Conservation (phyloP, 2,329 filamentous ascomycete species). For the Phaeosphaeria sp. region DNA sequence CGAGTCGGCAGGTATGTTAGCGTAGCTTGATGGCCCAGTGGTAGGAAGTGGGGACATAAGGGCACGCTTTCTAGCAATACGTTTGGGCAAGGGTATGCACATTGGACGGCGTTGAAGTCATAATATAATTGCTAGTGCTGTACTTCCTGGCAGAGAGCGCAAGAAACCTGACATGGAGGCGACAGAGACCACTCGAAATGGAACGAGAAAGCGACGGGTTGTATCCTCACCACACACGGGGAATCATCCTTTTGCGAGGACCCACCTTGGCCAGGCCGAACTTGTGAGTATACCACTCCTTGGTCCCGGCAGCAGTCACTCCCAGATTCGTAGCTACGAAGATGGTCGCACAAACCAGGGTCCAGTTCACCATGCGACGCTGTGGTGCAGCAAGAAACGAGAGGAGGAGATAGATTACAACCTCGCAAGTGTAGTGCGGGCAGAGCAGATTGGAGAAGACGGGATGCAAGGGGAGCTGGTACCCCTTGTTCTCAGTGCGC, state of each 20-base stretch:
- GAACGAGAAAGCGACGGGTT: background rate
- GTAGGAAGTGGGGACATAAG: background rate
- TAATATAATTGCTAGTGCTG: background rate
- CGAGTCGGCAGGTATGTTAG: too few species aligned
- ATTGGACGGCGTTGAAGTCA: background rate
- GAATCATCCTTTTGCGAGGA: constrained; percentile 39
- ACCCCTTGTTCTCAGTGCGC: constrained; percentile 61
- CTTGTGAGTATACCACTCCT: constrained; percentile 58
- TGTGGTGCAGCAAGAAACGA: constrained; percentile 74
- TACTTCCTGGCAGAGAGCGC: background rate
- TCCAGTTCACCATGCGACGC: constrained; percentile 71
- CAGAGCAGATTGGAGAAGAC: constrained; percentile 77
- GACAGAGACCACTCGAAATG: too few species aligned
- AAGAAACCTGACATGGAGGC: too few species aligned
- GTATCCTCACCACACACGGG: constrained; percentile 34
- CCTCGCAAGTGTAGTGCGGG: constrained; percentile 92
- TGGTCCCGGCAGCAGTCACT: constrained; percentile 79
- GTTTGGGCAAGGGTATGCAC: background rate
- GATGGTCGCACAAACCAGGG: constrained; percentile 70
- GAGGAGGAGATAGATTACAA: constrained; percentile 80
- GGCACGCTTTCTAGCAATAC: background rate
- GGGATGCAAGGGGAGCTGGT: constrained; percentile 77
- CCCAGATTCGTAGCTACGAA: constrained; percentile 84
- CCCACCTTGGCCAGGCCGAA: constrained; percentile 41
- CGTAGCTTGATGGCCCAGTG: background rate